Conservation (phyloP, 176 grass and related monocot genomes). For the Bothriochloa decipiens region DNA sequence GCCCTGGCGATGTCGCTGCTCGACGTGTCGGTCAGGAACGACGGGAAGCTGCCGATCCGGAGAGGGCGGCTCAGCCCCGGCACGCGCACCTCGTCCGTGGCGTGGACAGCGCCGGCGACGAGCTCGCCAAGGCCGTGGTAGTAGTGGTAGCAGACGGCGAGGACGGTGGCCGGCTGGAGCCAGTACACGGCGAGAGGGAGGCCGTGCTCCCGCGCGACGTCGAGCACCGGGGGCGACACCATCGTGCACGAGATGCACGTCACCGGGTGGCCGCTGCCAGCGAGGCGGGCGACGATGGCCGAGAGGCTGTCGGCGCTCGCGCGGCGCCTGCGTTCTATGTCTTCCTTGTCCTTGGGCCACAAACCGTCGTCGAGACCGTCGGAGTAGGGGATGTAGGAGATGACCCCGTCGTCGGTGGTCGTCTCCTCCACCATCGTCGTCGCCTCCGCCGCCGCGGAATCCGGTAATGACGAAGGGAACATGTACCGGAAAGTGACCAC, state of each 20-base stretch:
- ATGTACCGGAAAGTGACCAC: background rate
- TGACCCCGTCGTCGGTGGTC: conserved; percentile 14
- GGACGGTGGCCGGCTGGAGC: conserved; percentile 60
- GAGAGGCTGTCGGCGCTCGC: conserved; percentile 33
- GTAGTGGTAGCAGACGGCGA: conserved; percentile 58
- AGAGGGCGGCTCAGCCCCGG: conserved; percentile 36
- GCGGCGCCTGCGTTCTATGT: background rate
- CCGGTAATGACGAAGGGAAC: background rate
- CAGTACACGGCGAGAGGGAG: conserved; percentile 47
- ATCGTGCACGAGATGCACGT: conserved; percentile 51
- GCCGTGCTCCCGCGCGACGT: conserved; percentile 23
- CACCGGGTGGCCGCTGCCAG: conserved; percentile 35
- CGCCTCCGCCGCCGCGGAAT: background rate
- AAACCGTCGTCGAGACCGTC: conserved; percentile 34
- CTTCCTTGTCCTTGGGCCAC: background rate
- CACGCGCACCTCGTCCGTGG: conserved; percentile 25
- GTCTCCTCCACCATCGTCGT: background rate
- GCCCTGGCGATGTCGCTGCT: background rate
- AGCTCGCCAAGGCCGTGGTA: conserved; percentile 50
- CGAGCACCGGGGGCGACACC: background rate
- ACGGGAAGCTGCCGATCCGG: conserved; percentile 43
- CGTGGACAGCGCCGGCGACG: conserved; percentile 12
- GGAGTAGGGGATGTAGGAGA: conserved; percentile 38
- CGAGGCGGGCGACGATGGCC: conserved; percentile 26
- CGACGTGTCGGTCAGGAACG: conserved; percentile 16